These are phyloP conservation scores for Chytriomyces confervae DNA, from an alignment of 192 early-diverging fungal species.

Conservation along the genomic window DNA sequence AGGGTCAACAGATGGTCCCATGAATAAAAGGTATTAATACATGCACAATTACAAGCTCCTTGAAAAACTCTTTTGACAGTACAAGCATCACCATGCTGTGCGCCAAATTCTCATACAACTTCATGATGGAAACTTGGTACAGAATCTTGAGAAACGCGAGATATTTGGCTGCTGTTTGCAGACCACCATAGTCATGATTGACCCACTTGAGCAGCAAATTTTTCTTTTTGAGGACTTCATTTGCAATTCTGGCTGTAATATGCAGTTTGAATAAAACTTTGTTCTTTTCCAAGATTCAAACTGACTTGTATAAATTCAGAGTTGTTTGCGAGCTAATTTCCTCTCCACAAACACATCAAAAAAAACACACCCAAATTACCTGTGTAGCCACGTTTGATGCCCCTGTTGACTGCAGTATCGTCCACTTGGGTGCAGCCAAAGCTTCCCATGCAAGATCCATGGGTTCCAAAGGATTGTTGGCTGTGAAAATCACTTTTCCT, in stretches of 20 bases:
- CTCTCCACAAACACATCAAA: background rate
- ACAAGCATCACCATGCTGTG: slow-evolving; percentile 30
- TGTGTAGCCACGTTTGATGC: background rate
- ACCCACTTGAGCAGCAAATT: slow-evolving; percentile 8
- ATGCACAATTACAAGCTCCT: slow-evolving; percentile 9
- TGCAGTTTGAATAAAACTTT: slow-evolving; percentile 1
- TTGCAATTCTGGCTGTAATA: background rate
- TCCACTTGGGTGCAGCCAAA: slow-evolving; percentile 12
- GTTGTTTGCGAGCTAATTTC: background rate
- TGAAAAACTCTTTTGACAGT: slow-evolving; percentile 29
- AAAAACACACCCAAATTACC: background rate
- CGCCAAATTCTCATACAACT: slow-evolving; percentile 34
- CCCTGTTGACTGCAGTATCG: slow-evolving; percentile 20
- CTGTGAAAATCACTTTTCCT: background rate
- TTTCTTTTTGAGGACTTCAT: background rate
- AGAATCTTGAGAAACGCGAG: slow-evolving; percentile 26
- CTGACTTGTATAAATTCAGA: background rate
- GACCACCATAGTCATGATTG: slow-evolving; percentile 24
- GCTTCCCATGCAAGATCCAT: slow-evolving; percentile 19
- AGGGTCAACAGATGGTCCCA: slow-evolving; percentile 4
- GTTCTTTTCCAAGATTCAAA: slow-evolving; percentile 1
- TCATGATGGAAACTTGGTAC: slow-evolving; percentile 34
- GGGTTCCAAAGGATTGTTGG: slow-evolving; percentile 23
- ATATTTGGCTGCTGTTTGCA: slow-evolving; percentile 26
- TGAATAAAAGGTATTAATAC: slow-evolving; percentile 12